Conservation (phyloP, 192 early-diverging fungal genomes). For the Rhizophagus clarus region DNA sequence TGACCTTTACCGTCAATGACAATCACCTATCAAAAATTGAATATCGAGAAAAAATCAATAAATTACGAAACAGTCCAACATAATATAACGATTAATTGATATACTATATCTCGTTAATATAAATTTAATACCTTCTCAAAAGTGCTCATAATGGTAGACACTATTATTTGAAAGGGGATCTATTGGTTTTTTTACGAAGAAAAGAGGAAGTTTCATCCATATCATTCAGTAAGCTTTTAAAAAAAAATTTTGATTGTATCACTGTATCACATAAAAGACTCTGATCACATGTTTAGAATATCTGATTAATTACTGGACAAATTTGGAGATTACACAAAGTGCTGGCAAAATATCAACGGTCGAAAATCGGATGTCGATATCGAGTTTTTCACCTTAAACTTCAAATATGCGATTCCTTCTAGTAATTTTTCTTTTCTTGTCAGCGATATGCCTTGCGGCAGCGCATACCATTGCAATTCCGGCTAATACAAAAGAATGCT, state of each 20-base stretch:
- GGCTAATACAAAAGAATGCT: conserved; percentile 46
- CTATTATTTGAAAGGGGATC: neutral
- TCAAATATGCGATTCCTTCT: conserved; percentile 9
- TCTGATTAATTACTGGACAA: neutral
- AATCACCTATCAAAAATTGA: neutral
- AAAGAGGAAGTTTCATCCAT: neutral
- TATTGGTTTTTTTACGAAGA: neutral
- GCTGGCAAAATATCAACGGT: neutral
- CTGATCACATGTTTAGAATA: neutral
- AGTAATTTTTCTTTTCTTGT: neutral
- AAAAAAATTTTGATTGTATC: neutral
- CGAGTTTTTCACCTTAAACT: neutral
- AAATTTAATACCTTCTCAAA: conserved; percentile 19
- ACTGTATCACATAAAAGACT: neutral
- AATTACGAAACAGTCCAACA: neutral
- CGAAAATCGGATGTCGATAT: neutral
- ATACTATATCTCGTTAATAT: neutral
- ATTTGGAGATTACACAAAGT: neutral
- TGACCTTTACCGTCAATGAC: conserved; percentile 14
- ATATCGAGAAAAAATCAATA: neutral
- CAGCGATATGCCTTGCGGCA: neutral
- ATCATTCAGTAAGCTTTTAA: neutral
- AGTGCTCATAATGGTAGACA: neutral
- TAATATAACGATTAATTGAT: neutral
- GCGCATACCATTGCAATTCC: conserved; percentile 26